Evolutionary conservation across 805 yeast genomes (phyloP).

Genomic region (Candida taoyuanica): DNA sequence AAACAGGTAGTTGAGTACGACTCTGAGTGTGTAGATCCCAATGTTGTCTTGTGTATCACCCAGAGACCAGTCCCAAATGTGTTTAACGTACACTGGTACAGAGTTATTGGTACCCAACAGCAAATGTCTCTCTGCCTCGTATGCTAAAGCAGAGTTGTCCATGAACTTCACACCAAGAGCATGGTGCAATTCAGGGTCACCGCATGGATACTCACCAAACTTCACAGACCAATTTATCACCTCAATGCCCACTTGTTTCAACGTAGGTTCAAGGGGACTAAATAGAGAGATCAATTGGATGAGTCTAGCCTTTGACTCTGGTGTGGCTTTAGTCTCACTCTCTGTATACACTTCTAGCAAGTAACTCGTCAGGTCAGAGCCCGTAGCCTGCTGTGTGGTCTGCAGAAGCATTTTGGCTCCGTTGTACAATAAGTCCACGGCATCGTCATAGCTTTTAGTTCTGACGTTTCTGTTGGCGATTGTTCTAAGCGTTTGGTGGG

Average conservation of each 20-base stretch:
- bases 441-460: slow-evolving; percentile 59
- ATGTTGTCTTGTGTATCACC: slow-evolving; percentile 28
- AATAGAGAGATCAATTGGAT: slow-evolving; percentile 44
- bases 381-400: slow-evolving; percentile 73
- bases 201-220: slow-evolving; percentile 47
- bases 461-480: slow-evolving; percentile 81
- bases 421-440: slow-evolving; percentile 66
- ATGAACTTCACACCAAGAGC: slow-evolving; percentile 65
- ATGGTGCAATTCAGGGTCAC: slow-evolving; percentile 73
- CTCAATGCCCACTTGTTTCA: slow-evolving; percentile 63
- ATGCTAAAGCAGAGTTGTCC: slow-evolving; percentile 40
- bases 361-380: slow-evolving; percentile 70
- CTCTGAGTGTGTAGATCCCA: slow-evolving; percentile 42
- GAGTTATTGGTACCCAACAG: slow-evolving; percentile 53
- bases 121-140: slow-evolving; percentile 71
- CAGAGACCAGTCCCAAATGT: slow-evolving; percentile 42
- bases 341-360: slow-evolving; percentile 64
- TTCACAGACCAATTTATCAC: slow-evolving; percentile 62
- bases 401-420: slow-evolving; percentile 66
- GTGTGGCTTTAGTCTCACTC: slow-evolving; percentile 39
- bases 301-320: slow-evolving; percentile 41
- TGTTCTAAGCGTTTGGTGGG: slow-evolving; percentile 91
- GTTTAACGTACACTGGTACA: slow-evolving; percentile 41
- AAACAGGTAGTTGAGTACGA: slow-evolving; percentile 70
- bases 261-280: slow-evolving; percentile 49